Evolutionary conservation across 1,139 yeast genomes (phyloP).

Genomic region (Kodamaea fungicola): DNA sequence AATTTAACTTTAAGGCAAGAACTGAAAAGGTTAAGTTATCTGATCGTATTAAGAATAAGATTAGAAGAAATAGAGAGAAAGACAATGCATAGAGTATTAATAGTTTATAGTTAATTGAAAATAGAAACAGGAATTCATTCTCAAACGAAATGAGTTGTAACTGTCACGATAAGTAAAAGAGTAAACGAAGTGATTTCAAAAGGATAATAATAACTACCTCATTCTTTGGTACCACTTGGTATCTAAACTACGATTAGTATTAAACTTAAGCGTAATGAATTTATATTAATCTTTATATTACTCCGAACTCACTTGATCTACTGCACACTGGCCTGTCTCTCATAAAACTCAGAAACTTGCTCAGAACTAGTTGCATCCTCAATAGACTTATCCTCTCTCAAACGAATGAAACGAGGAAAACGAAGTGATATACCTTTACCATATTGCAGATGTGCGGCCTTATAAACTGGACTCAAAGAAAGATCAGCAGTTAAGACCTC

Average conservation of each 20-base stretch:
- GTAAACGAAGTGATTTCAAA: too few species aligned
- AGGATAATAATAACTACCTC: too few species aligned
- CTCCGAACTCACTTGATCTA: too few species aligned
- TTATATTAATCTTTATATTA: too few species aligned
- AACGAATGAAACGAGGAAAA: constrained; percentile 83
- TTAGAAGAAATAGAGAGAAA: constrained; percentile 32
- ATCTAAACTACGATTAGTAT: too few species aligned
- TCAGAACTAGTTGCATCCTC: constrained; percentile 91
- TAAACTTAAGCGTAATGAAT: too few species aligned
- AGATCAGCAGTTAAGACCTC: constrained; percentile 95
- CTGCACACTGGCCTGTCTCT: constrained; percentile 56
- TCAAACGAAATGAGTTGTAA: too few species aligned
- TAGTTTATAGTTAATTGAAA: neutral
- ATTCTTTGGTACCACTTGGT: too few species aligned
- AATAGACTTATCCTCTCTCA: constrained; percentile 82
- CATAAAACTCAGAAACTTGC: constrained; percentile 87
- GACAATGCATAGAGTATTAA: neutral
- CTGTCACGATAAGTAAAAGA: too few species aligned
- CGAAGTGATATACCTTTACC: constrained; percentile 90
- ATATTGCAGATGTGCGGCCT: constrained; percentile 74
- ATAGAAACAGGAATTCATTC: too few species aligned
- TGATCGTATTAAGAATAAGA: constrained; percentile 33
- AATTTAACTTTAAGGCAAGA: constrained; percentile 30
- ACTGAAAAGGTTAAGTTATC: constrained; percentile 19
- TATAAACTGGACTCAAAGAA: constrained; percentile 87